Percentiles rank a stretch among this genome's conserved stretches.
Evolutionary conservation across 768 basidiomycete genomes (phyloP).

Genomic region (Boletus rubropictus): DNA sequence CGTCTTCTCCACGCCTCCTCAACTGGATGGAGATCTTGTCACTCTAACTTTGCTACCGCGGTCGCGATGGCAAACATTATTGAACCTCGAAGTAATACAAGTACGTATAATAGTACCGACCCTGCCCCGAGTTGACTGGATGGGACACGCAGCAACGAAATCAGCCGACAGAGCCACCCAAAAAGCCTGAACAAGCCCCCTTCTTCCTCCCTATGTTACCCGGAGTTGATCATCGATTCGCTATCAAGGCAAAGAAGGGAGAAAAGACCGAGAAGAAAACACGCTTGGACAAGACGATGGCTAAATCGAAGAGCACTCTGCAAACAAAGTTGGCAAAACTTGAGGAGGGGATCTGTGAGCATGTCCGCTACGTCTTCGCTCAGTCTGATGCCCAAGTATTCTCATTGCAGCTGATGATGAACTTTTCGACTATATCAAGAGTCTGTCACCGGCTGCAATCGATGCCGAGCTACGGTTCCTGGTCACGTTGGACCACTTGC

Average conservation of each 20-base stretch:
- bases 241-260: constrained; percentile 40
- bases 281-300: constrained; percentile 47
- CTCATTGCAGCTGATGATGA: constrained; percentile 51
- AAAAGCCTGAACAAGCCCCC: constrained; percentile 90
- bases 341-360: constrained; percentile 67
- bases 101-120: constrained; percentile 35
- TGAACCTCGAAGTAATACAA: constrained; percentile 92
- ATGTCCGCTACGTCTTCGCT: neutral
- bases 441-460: constrained; percentile 82
- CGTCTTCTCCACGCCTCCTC: constrained; percentile 79
- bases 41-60: constrained; percentile 90
- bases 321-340: constrained; percentile 56
- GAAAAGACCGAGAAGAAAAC: constrained; percentile 38
- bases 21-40: constrained; percentile 85
- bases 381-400: constrained; percentile 3
- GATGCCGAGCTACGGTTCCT: constrained; percentile 88
- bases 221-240: constrained; percentile 82
- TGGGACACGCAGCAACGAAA: constrained; percentile 67
- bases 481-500: constrained; percentile 55
- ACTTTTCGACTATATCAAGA: constrained; percentile 82
- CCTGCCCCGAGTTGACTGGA: neutral
- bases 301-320: constrained; percentile 62
- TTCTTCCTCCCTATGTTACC: constrained; percentile 95
- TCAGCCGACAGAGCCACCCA: constrained; percentile 93
- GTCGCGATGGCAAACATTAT: constrained; percentile 92